phyloP scores from a whole-genome alignment of 371 early-diverging fungal species.

The Lichtheimia ramosa region DNA sequence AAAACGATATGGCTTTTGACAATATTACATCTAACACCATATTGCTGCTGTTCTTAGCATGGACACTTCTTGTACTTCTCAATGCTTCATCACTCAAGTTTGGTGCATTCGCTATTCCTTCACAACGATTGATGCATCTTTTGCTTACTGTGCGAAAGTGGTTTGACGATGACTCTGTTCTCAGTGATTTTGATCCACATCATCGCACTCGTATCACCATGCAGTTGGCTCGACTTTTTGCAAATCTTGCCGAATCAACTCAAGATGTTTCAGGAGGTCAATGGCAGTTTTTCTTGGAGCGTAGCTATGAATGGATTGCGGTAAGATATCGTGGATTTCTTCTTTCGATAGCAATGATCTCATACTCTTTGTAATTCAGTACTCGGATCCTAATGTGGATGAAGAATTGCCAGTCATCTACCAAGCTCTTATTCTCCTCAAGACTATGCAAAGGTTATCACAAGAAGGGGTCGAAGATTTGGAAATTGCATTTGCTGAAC shows the following conservation, averaged over 20 bases:
- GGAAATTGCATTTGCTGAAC: constrained; percentile 7
- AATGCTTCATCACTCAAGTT: constrained; percentile 36
- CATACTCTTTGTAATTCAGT: constrained; percentile 8
- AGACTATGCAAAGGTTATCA: constrained; percentile 5
- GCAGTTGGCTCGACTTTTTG: constrained; percentile 40
- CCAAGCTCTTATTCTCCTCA: constrained; percentile 12
- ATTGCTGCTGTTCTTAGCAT: constrained; percentile 14
- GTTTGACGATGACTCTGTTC: constrained; percentile 25
- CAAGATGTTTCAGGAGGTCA: constrained; percentile 56
- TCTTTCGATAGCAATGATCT: background rate
- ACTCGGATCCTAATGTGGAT: constrained; percentile 22
- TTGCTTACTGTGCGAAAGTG: constrained; percentile 48
- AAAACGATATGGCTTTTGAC: background rate
- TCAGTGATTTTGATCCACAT: constrained; percentile 18
- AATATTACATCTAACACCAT: background rate
- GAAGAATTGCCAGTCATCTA: constrained; percentile 19
- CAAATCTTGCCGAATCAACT: constrained; percentile 39
- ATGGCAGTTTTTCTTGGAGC: constrained; percentile 57
- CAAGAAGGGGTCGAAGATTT: constrained; percentile 14
- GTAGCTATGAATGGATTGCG: constrained; percentile 39
- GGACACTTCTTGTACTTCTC: constrained; percentile 28
- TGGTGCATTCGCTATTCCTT: constrained; percentile 41
- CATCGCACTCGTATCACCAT: constrained; percentile 30
- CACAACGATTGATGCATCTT: constrained; percentile 47
- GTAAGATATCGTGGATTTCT: constrained; percentile 6